phyloP scores from a whole-genome alignment of 2,329 filamentous ascomycete genomes.

The Knufia fluminis region DNA sequence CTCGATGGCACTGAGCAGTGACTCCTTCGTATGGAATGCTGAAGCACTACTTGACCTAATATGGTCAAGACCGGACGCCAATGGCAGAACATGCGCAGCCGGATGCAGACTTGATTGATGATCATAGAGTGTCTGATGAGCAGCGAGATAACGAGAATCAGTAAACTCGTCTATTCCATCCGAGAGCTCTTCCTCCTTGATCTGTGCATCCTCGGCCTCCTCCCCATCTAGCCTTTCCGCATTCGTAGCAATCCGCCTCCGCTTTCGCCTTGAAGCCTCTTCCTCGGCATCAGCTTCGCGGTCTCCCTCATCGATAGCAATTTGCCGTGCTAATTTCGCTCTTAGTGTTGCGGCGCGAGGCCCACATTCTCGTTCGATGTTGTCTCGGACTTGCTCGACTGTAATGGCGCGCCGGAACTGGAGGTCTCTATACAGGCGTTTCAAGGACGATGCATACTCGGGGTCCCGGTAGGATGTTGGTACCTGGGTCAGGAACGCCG shows the following conservation, averaged over 20 bases:
- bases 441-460: conserved; percentile 41
- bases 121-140: conserved; percentile 5
- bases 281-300: conserved; percentile 31
- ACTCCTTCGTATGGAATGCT: conserved; percentile 50
- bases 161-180: conserved; percentile 3
- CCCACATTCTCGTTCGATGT: conserved; percentile 56
- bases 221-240: background rate
- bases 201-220: conserved; percentile 2
- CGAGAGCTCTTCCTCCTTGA: conserved; percentile 5
- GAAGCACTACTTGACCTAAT: background rate
- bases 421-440: conserved; percentile 67
- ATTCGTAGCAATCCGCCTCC: conserved; percentile 11
- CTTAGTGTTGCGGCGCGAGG: conserved; percentile 10
- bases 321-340: conserved; percentile 11
- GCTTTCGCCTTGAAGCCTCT: conserved; percentile 26
- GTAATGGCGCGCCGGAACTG: conserved; percentile 62
- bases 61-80: background rate
- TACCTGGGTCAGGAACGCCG: conserved; percentile 68
- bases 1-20: conserved; percentile 61
- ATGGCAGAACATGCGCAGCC: conserved; percentile 11
- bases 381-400: conserved; percentile 57
- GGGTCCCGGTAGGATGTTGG: conserved; percentile 40
- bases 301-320: conserved; percentile 27
- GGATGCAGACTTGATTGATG: conserved; percentile 5
- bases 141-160: background rate